Conservation (phyloP, 345 rosid species). For the Fremontodendron californicum region DNA sequence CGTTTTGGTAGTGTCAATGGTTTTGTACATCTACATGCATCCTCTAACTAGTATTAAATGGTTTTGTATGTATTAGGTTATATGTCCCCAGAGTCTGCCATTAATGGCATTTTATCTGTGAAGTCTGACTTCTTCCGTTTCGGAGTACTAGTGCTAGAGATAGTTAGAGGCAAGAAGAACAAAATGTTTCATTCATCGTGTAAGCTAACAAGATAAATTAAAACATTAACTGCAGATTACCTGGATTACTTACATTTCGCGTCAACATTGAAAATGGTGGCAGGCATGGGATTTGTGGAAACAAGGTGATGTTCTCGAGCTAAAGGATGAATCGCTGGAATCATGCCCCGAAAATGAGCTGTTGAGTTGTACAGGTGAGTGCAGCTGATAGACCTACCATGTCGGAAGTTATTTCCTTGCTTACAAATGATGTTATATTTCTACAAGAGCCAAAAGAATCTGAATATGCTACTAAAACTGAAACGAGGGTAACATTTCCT, state of each 20-base stretch:
- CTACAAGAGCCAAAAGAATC: conserved; percentile 4
- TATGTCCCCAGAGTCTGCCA: too few species aligned
- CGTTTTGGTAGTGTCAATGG: too few species aligned
- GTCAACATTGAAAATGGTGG: background rate
- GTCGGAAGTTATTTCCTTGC: conserved; percentile 15
- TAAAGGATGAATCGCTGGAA: conserved; percentile 1
- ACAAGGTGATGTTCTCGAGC: conserved; percentile 2
- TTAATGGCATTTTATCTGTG: too few species aligned
- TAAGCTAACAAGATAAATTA: background rate
- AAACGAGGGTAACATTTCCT: background rate
- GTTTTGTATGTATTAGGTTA: too few species aligned
- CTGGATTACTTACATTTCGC: background rate
- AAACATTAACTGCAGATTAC: background rate
- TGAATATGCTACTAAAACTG: background rate
- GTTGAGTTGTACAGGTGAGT: conserved; percentile 6
- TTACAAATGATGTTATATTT: conserved; percentile 8
- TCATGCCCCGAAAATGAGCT: background rate
- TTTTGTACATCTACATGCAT: background rate
- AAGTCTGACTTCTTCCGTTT: conserved; percentile 47
- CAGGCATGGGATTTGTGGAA: conserved; percentile 47
- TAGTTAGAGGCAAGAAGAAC: conserved; percentile 43
- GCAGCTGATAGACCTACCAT: conserved; percentile 17
- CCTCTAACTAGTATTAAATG: background rate
- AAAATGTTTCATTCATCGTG: conserved; percentile 28
- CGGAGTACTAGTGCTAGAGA: conserved; percentile 43